phyloP scores from a whole-genome alignment of 352 stramenopile species.

The Globisporangium alternatum region DNA sequence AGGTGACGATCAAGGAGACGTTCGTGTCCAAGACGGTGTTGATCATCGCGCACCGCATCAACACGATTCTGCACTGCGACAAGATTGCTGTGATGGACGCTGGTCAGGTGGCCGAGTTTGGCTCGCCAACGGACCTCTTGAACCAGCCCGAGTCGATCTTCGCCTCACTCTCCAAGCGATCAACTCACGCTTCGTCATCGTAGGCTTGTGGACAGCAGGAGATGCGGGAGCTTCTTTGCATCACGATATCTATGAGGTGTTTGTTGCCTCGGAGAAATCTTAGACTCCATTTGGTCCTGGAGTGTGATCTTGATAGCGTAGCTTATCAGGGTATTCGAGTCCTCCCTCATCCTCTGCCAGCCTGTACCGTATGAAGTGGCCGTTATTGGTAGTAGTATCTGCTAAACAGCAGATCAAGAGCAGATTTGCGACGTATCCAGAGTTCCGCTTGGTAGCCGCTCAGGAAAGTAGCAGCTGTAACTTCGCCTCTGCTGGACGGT shows the following conservation, averaged over 20 bases:
- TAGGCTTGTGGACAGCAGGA: neutral
- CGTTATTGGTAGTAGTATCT: neutral
- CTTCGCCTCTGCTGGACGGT: neutral
- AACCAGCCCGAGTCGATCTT: constrained; percentile 30
- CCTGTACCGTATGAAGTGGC: too few species aligned
- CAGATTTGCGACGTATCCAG: neutral
- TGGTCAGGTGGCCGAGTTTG: constrained; percentile 85
- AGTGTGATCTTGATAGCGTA: too few species aligned
- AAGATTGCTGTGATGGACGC: constrained; percentile 90
- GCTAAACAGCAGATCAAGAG: neutral
- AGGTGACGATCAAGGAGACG: constrained; percentile 31
- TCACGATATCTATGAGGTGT: neutral
- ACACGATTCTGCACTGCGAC: constrained; percentile 96
- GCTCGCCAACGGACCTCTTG: constrained; percentile 65
- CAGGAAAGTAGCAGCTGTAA: neutral
- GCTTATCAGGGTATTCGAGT: too few species aligned
- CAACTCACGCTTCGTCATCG: neutral
- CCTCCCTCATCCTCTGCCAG: too few species aligned
- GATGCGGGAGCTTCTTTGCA: neutral
- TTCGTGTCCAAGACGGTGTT: constrained; percentile 90
- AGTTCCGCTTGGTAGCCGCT: neutral
- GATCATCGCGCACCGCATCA: constrained; percentile 94
- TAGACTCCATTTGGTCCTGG: too few species aligned
- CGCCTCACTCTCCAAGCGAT: constrained; percentile 22
- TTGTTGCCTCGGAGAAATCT: too few species aligned